phyloP scores from a whole-genome alignment of 179 eudicot species.

The Actinidia polygama region DNA sequence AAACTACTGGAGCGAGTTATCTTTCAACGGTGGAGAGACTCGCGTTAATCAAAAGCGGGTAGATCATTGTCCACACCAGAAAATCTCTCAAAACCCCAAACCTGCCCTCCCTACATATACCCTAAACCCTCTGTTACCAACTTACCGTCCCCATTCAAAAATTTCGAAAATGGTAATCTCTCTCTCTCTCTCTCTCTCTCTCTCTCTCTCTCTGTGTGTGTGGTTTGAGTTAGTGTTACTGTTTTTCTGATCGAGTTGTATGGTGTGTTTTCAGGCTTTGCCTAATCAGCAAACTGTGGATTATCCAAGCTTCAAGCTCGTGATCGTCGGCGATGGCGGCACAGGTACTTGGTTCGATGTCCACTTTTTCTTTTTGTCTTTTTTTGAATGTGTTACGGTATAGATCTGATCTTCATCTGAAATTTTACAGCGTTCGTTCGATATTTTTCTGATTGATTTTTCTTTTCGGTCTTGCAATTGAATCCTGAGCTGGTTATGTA shows the following conservation, averaged over 20 bases:
- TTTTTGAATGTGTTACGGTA: background rate
- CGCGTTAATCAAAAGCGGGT: constrained; percentile 21
- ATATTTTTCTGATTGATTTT: background rate
- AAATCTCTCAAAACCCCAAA: too few species aligned
- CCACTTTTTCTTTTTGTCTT: background rate
- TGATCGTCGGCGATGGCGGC: constrained; percentile 74
- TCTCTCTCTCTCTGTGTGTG: background rate
- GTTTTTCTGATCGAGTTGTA: background rate
- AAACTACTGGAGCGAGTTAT: constrained; percentile 25
- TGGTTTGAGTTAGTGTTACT: background rate
- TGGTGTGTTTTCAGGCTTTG: constrained; percentile 43
- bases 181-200: constrained; percentile 14
- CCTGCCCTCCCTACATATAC: background rate
- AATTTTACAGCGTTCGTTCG: background rate
- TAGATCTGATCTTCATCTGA: background rate
- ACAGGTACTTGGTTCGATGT: constrained; percentile 42
- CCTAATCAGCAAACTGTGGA: constrained; percentile 61
- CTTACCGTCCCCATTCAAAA: background rate
- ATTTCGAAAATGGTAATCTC: constrained; percentile 10
- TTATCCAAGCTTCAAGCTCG: constrained; percentile 73
- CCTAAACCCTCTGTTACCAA: constrained; percentile 6
- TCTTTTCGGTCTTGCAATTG: background rate
- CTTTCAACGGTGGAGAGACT: constrained; percentile 13
- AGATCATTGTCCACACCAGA: too few species aligned
- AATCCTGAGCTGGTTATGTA: background rate